Percentiles rank a stretch among this genome's conserved stretches.
These are phyloP conservation scores for Brassica hybrid DNA, from an alignment of 441 rosid species.

Conservation along the genomic window DNA sequence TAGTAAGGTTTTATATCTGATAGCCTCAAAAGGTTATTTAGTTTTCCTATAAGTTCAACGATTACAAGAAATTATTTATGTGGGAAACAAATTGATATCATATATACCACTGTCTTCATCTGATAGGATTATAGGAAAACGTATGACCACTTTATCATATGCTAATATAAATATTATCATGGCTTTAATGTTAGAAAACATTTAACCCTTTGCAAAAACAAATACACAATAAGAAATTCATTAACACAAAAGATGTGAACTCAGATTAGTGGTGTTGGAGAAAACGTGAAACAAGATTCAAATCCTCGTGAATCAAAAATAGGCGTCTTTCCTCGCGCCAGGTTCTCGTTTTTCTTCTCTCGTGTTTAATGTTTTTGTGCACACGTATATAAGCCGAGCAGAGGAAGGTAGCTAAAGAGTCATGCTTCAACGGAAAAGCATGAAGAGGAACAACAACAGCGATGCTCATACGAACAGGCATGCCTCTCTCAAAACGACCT, in stretches of 20 bases:
- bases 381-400: background rate
- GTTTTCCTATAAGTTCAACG: background rate
- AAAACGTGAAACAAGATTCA: slow-evolving; percentile 36
- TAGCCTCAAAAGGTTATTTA: background rate
- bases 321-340: background rate
- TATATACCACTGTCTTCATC: background rate
- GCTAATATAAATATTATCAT: background rate
- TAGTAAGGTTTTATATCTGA: background rate
- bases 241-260: slow-evolving; percentile 27
- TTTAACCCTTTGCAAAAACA: background rate
- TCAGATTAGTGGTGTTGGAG: background rate
- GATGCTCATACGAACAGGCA: slow-evolving; percentile 17
- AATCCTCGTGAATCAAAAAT: slow-evolving; percentile 35
- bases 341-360: slow-evolving; percentile 22
- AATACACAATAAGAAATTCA: slow-evolving; percentile 18
- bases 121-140: background rate
- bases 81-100: background rate
- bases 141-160: background rate
- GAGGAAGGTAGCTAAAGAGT: slow-evolving; percentile 8
- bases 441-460: slow-evolving; percentile 32
- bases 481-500: background rate
- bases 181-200: background rate
- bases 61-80: background rate
- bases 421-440: slow-evolving; percentile 33
- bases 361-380: background rate